Evolutionary conservation across 805 yeast species (phyloP).

Genomic region (Wickerhamiella kurtzmanii): DNA sequence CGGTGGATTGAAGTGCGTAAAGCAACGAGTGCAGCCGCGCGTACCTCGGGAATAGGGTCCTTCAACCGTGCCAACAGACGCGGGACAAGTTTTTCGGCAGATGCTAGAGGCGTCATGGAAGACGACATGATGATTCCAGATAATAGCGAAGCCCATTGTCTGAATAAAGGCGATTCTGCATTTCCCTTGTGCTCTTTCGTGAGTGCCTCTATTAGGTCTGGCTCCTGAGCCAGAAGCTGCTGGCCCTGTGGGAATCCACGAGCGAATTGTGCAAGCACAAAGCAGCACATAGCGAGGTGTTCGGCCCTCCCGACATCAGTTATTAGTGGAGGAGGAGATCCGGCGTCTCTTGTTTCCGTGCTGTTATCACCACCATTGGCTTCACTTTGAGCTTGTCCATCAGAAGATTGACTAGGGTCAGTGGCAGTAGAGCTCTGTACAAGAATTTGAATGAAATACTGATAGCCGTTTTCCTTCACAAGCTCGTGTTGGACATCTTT

Average conservation of each 20-base stretch:
- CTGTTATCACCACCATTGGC: not conserved
- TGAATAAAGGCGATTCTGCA: constrained; percentile 68
- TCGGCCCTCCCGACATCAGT: constrained; percentile 27
- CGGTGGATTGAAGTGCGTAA: constrained; percentile 33
- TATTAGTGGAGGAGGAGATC: not conserved
- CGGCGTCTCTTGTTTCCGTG: not conserved
- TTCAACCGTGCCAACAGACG: constrained; percentile 44
- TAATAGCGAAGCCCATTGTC: constrained; percentile 74
- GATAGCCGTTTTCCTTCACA: constrained; percentile 79
- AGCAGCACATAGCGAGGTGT: constrained; percentile 92
- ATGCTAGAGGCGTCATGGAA: not conserved
- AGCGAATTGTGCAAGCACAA: constrained; percentile 73
- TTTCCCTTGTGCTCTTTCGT: constrained; percentile 44
- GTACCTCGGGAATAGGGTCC: constrained; percentile 91
- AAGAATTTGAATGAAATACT: constrained; percentile 71
- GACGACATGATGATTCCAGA: constrained; percentile 10
- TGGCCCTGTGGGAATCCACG: constrained; percentile 72
- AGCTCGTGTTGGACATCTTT: constrained; percentile 82
- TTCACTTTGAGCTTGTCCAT: too few species aligned
- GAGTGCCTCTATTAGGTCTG: constrained; percentile 49
- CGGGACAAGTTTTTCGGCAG: constrained; percentile 14
- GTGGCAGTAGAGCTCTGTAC: too few species aligned
- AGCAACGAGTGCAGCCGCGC: constrained; percentile 70
- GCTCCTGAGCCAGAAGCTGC: constrained; percentile 60
- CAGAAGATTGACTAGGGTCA: too few species aligned